A percentile compares a stretch with the other conserved stretches of the same genome.
These are phyloP conservation scores for Rickenella mellea DNA, from an alignment of 768 basidiomycete species.

Conservation along the genomic window DNA sequence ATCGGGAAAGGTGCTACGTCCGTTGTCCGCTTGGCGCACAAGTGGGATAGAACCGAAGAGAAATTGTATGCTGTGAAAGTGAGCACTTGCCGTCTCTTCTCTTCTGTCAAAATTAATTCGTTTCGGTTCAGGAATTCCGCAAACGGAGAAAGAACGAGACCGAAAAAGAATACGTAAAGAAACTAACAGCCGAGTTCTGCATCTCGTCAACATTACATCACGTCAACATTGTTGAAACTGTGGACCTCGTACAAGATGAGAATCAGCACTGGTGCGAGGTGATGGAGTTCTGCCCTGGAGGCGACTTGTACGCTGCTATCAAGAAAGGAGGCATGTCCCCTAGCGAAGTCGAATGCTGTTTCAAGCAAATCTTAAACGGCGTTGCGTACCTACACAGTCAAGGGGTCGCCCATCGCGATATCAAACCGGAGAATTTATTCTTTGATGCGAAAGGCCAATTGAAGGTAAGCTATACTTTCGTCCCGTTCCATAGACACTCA, in stretches of 20 bases:
- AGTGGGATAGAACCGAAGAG: conserved; percentile 96
- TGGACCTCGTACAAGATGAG: conserved; percentile 99
- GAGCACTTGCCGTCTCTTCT: conserved; percentile 16
- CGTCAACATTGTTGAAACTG: conserved; percentile 93
- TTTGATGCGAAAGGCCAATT: conserved; percentile 88
- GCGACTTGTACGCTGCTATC: conserved; percentile 96
- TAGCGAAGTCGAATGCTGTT: conserved; percentile 93
- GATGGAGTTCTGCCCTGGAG: conserved; percentile 99
- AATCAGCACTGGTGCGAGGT: conserved; percentile 96
- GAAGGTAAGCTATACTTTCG: conserved; percentile 48
- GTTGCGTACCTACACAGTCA: conserved; percentile 89
- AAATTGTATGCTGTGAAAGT: conserved; percentile 98
- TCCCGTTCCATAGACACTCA: no score
- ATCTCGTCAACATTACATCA: conserved; percentile 95
- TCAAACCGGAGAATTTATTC: conserved; percentile 97
- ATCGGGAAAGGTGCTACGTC: conserved; percentile 99
- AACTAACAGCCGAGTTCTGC: conserved; percentile 97
- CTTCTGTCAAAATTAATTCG: conserved; percentile 3
- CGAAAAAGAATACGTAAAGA: conserved; percentile 99
- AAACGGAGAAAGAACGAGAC: conserved; percentile 97
- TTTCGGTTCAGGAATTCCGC: conserved; percentile 76
- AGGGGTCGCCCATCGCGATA: conserved; percentile 95
- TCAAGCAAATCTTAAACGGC: conserved; percentile 89
- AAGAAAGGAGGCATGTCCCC: conserved; percentile 93
- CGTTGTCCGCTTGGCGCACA: conserved; percentile 92